Conservation (phyloP, 305 asterid genomes). For the Lippia alba region DNA sequence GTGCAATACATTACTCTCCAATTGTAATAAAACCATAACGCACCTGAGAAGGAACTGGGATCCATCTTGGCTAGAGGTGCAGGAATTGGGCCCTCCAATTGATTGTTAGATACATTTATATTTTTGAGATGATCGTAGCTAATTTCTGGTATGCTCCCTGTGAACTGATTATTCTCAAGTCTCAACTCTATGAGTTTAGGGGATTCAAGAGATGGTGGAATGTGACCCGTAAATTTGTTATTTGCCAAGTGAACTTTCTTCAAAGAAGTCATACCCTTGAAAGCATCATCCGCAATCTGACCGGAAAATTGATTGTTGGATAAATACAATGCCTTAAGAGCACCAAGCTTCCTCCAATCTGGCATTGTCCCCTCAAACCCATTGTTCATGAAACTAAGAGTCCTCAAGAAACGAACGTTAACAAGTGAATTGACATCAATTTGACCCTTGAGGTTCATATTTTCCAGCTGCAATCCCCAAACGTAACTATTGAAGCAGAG, state of each 20-base stretch:
- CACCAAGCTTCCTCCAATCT: conserved; percentile 57
- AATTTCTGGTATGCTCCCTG: conserved; percentile 59
- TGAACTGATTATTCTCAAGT: conserved; percentile 63
- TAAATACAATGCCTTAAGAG: conserved; percentile 54
- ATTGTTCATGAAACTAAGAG: conserved; percentile 56
- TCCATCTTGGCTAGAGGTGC: conserved; percentile 48
- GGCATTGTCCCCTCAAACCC: conserved; percentile 70
- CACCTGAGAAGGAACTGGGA: conserved; percentile 55
- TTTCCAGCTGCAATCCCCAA: conserved; percentile 49
- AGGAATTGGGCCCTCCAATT: conserved; percentile 75
- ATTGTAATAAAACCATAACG: background rate
- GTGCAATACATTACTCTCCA: no score
- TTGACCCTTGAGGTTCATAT: conserved; percentile 57
- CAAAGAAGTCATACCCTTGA: conserved; percentile 52
- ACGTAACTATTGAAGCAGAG: conserved; percentile 51
- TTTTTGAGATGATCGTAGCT: conserved; percentile 44
- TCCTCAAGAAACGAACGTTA: conserved; percentile 45
- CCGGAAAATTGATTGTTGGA: conserved; percentile 65
- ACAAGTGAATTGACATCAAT: conserved; percentile 51
- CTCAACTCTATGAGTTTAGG: conserved; percentile 52
- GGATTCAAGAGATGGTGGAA: conserved; percentile 61
- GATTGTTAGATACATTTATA: conserved; percentile 60
- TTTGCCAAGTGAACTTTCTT: conserved; percentile 58
- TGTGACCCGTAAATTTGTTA: conserved; percentile 57
- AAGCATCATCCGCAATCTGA: conserved; percentile 56